Conservation (phyloP, 2,329 filamentous ascomycete genomes). For the Pyrenophora seminiperda region DNA sequence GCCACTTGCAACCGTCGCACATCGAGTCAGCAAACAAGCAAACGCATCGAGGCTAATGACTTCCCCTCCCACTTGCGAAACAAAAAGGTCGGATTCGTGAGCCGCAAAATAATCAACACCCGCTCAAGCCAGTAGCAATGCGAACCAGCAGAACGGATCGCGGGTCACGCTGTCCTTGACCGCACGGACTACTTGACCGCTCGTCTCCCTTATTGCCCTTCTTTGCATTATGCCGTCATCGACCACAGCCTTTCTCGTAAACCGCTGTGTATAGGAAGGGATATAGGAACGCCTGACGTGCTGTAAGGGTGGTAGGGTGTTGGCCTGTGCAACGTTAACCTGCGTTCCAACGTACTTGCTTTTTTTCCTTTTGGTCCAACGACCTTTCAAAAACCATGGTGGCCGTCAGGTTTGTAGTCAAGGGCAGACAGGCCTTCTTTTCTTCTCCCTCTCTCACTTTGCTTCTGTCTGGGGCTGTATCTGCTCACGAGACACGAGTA, state of each 20-base stretch:
- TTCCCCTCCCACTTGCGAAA: too few relatives aligned
- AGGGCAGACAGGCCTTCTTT: constrained; percentile 2
- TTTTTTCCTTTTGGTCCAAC: constrained; percentile 14
- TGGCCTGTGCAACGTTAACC: constrained; percentile 17
- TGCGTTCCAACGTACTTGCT: constrained; percentile 21
- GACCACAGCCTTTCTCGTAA: constrained; percentile 8
- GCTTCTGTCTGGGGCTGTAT: too few relatives aligned
- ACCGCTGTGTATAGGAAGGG: constrained; percentile 15
- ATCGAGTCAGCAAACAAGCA: constrained; percentile 4
- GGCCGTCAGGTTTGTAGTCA: constrained; percentile 6
- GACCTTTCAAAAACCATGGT: constrained; percentile 8
- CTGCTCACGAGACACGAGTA: too few relatives aligned
- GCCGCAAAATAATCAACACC: constrained; percentile 1
- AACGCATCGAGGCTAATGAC: neutral
- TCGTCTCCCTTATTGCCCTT: neutral
- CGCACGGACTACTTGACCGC: constrained; percentile 2
- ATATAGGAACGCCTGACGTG: constrained; percentile 8
- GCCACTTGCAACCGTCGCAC: constrained; percentile 5
- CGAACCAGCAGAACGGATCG: constrained; percentile 7
- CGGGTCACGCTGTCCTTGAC: constrained; percentile 8
- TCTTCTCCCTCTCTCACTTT: neutral
- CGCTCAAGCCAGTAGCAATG: neutral
- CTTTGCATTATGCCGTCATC: constrained; percentile 8
- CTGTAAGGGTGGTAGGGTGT: constrained; percentile 14
- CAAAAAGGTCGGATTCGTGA: neutral